Evolutionary conservation across 2,329 filamentous ascomycete species (phyloP), one percentile per base, ranked within the genome.

Genomic region (Epichloe coenophiala): DNA sequence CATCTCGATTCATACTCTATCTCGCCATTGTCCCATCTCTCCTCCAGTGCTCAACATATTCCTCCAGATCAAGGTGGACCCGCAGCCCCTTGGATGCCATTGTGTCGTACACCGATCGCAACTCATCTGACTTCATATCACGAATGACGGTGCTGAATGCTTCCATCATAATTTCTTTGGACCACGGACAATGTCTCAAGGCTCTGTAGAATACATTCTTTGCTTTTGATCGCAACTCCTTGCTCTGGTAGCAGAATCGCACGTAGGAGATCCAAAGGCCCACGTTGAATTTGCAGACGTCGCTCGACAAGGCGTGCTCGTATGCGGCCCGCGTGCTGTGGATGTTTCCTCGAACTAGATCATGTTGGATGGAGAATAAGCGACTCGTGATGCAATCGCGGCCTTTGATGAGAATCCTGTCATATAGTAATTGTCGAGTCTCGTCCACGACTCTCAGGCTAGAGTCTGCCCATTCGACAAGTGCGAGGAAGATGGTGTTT

Each of bases 401-500:
- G 6, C 52, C 47, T 15, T 60, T 57, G 5, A 62, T 55, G 2
- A 76, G 64, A 0, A 80, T 65, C 60, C 74, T 74, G 61, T 74
- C 72, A 19, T 74, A 66, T 11, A 90, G 69, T 8, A 86, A 67
- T 5, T 76, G 72, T n/a, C 86, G 80, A 19, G 94, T 78, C 17
- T 87, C 84, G 57, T 94, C 86, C 54, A 88, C 78, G 49, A 93
- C 75, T 23, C 83, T 77, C 42, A 88, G 78, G 7, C 83, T 78
- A 2, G 80, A 73, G 61, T 91, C 83, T 54, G 86, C 82, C 72
- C 83, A 86, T n/a, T 81, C 76, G 55, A 84, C 84, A 0, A 93
- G 68, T 1, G 77, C 72, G 1, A 94, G 73, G 54, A 96, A 83
- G 5, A 88, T 73, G 1, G 81, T 86, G 67, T 95, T 96, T 46